A percentile compares a stretch with the other conserved stretches of the same genome.
Conservation (phyloP, 2,329 filamentous ascomycete species). For the Orbilia quercus region DNA sequence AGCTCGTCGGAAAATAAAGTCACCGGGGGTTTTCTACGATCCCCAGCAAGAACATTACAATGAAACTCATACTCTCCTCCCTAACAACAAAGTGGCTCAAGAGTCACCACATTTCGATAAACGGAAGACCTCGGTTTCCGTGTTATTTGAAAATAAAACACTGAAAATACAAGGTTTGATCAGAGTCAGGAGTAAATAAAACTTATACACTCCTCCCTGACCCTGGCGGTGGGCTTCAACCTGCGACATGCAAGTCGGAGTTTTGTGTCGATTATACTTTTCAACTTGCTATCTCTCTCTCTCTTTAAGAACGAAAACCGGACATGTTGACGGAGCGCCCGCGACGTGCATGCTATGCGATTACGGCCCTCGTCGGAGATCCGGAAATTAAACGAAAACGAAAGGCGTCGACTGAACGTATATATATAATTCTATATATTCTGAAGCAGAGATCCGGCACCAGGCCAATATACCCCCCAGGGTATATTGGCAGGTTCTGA, state of each 20-base stretch:
- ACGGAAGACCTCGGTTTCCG: too few relatives aligned
- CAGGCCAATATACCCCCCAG: conserved; percentile 45
- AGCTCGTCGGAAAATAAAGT: too few relatives aligned
- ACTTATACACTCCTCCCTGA: conserved; percentile 22
- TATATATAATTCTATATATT: too few relatives aligned
- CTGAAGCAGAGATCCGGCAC: conserved; percentile 21
- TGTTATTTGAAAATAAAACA: too few relatives aligned
- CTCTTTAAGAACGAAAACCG: background rate
- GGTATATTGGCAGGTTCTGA: background rate
- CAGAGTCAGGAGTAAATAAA: background rate
- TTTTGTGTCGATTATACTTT: background rate
- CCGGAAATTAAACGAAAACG: too few relatives aligned
- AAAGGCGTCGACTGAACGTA: background rate
- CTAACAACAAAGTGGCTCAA: too few relatives aligned
- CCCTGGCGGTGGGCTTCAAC: conserved; percentile 25
- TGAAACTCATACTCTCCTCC: too few relatives aligned
- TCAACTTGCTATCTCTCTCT: background rate
- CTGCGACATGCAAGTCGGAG: conserved; percentile 24
- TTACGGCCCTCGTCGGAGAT: background rate
- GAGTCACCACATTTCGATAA: too few relatives aligned
- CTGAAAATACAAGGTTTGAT: too few relatives aligned
- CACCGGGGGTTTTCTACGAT: too few relatives aligned
- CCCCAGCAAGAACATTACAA: too few relatives aligned
- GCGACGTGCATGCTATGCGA: conserved; percentile 42
- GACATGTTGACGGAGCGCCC: conserved; percentile 10